phyloP scores from a whole-genome alignment of 805 yeast species.

The Saturnispora bothae region DNA sequence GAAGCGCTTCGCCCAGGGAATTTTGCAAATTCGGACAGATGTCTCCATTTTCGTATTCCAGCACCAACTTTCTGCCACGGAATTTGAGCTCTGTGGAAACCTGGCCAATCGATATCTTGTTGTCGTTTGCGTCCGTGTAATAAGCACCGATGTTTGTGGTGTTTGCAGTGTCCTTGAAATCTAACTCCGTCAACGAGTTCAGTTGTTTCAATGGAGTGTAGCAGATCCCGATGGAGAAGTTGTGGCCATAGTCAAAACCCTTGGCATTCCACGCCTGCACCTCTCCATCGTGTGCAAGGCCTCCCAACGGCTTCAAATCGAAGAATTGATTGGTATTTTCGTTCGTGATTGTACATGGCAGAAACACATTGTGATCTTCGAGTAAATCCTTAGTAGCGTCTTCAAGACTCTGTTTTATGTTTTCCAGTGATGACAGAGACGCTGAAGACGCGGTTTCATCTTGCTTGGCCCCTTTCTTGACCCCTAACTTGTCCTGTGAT shows the following conservation, averaged over 20 bases:
- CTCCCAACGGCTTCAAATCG: constrained; percentile 32
- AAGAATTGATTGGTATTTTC: constrained; percentile 36
- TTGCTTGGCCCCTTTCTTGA: too few relatives aligned
- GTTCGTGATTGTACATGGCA: constrained; percentile 34
- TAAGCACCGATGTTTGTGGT: constrained; percentile 45
- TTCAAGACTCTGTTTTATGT: constrained; percentile 2
- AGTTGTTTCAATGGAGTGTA: constrained; percentile 37
- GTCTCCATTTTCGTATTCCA: constrained; percentile 64
- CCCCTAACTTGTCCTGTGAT: too few relatives aligned
- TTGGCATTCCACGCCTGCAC: constrained; percentile 51
- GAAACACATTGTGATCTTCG: constrained; percentile 10
- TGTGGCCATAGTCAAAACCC: constrained; percentile 59
- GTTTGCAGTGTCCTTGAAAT: constrained; percentile 27
- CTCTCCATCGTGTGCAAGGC: constrained; percentile 21
- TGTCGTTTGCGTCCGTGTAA: constrained; percentile 36
- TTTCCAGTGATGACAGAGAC: constrained; percentile 3
- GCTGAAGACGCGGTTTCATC: too few relatives aligned
- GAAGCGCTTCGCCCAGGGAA: constrained; percentile 35
- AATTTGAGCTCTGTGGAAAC: constrained; percentile 50
- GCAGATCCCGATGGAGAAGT: constrained; percentile 69
- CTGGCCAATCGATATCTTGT: constrained; percentile 48
- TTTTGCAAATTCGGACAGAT: constrained; percentile 35
- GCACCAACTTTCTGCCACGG: constrained; percentile 58
- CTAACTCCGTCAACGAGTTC: constrained; percentile 18
- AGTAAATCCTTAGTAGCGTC: constrained; percentile 4